Evolutionary conservation across 352 stramenopile genomes (phyloP).

Genomic region (Globisporangium perplexum): DNA sequence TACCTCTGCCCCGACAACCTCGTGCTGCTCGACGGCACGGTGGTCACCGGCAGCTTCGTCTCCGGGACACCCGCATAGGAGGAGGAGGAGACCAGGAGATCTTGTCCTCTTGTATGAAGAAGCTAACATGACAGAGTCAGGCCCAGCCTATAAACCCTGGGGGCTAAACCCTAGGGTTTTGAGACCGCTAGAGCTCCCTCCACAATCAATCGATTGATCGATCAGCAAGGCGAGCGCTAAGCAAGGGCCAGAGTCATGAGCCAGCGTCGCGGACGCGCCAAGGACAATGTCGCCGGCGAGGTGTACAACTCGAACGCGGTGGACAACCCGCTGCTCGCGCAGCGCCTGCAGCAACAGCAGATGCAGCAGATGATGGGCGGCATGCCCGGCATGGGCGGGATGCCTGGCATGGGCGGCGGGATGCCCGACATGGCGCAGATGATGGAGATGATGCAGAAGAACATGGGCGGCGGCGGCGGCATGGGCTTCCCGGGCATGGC

Average conservation of each 20-base stretch:
- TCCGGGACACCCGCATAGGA: slow-evolving; percentile 25
- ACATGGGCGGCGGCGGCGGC: slow-evolving; percentile 31
- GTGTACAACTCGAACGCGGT: slow-evolving; percentile 81
- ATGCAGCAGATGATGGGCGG: slow-evolving; percentile 39
- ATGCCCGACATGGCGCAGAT: slow-evolving; percentile 37
- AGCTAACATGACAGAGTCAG: no score
- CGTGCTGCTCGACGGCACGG: slow-evolving; percentile 51
- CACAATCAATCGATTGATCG: no score
- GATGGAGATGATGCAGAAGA: slow-evolving; percentile 41
- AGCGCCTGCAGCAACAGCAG: slow-evolving; percentile 26
- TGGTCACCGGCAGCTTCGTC: slow-evolving; percentile 55
- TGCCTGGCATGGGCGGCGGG: slow-evolving; percentile 20
- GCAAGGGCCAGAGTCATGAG: slow-evolving; percentile 4
- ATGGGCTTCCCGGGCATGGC: slow-evolving; percentile 37
- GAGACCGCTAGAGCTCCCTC: no score
- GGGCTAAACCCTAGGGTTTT: no score
- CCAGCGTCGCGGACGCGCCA: slow-evolving; percentile 52
- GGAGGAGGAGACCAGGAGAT: no score
- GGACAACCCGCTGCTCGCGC: slow-evolving; percentile 20
- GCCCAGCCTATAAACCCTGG: no score
- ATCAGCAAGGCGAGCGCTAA: background rate
- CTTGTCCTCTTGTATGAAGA: no score
- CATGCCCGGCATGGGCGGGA: slow-evolving; percentile 37
- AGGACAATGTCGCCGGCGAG: slow-evolving; percentile 79
- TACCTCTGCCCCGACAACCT: slow-evolving; percentile 74